A percentile compares a stretch with the other conserved stretches of the same genome.
phyloP scores from a whole-genome alignment of 140 eudicot species.

The Stevia rebaudiana region DNA sequence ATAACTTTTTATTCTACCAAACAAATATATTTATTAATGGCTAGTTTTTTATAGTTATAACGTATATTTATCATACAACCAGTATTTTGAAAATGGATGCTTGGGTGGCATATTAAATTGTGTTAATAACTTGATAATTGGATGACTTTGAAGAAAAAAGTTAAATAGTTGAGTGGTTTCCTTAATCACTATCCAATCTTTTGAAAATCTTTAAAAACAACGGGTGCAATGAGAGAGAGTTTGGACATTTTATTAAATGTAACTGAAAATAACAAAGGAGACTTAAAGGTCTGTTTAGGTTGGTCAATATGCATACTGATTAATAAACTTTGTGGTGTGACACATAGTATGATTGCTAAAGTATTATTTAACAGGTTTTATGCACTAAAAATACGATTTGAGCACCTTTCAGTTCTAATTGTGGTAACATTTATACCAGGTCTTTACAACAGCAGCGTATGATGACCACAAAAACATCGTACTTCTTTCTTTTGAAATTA shows the following conservation, averaged over 20 bases:
- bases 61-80: neutral
- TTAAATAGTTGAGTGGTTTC: neutral
- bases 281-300: neutral
- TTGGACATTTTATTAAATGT: neutral
- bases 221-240: neutral
- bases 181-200: no score
- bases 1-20: no score
- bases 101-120: neutral
- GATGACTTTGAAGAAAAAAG: neutral
- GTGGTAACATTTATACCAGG: constrained; percentile 44
- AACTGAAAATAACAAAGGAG: neutral
- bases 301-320: neutral
- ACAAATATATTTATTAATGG: no score
- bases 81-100: neutral
- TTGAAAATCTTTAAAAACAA: neutral
- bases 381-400: neutral
- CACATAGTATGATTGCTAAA: no score
- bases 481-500: constrained; percentile 83
- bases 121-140: neutral
- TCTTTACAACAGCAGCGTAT: constrained; percentile 91
- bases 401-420: neutral
- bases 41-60: no score
- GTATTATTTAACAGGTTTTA: neutral
- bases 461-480: constrained; percentile 97
- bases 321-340: no score